Conservation (phyloP, 2,329 filamentous ascomycete genomes). For the Nothopassalora personata region DNA sequence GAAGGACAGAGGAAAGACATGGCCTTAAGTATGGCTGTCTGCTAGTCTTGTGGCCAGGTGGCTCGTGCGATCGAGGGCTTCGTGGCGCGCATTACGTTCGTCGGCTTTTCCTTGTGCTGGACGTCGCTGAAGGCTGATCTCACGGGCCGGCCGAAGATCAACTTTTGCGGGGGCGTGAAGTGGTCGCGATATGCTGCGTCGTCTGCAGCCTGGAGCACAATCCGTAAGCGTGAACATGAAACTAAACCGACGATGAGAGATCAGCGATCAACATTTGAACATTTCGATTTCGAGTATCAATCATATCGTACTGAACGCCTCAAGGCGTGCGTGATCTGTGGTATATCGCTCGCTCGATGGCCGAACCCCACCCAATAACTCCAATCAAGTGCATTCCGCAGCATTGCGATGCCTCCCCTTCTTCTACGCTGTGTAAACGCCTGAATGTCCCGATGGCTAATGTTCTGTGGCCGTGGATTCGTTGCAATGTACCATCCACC, state of each 20-base stretch:
- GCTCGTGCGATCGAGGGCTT: not conserved
- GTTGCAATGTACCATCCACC: not conserved
- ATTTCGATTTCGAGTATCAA: not conserved
- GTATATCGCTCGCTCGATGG: not conserved
- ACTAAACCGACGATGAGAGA: not conserved
- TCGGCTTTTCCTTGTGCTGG: not conserved
- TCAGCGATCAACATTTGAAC: not conserved
- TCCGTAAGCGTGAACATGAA: not conserved
- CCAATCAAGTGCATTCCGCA: not conserved
- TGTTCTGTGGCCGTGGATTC: not conserved
- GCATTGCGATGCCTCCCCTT: not conserved
- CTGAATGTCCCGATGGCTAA: not conserved
- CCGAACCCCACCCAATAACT: not conserved
- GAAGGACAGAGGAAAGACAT: not conserved
- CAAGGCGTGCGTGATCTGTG: not conserved
- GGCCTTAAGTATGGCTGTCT: not conserved
- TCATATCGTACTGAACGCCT: not conserved
- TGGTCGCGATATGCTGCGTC: no score
- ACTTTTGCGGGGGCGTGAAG: no score
- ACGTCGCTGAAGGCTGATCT: not conserved
- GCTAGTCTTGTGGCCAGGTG: not conserved
- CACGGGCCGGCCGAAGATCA: not conserved
- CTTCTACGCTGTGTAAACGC: not conserved
- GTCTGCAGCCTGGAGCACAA: not conserved
- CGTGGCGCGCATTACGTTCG: not conserved